These are phyloP conservation scores for Picea glauca DNA, from an alignment of 75 land plant species.

Conservation along the genomic window DNA sequence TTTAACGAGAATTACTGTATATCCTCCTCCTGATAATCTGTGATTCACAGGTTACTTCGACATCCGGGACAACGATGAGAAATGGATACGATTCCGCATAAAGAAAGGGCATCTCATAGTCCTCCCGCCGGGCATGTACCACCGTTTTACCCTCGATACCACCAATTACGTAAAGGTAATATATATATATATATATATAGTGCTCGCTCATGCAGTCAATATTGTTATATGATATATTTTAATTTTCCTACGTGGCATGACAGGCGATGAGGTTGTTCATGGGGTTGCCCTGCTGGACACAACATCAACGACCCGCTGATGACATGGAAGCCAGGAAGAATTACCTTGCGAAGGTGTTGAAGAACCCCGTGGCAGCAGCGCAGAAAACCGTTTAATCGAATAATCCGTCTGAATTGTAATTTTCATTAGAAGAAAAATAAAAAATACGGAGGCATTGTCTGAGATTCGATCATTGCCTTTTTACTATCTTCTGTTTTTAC, in stretches of 20 bases:
- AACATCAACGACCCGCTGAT: conserved; percentile 15
- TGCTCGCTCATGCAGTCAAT: too few species aligned
- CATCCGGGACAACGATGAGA: conserved; percentile 26
- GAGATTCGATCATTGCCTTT: too few species aligned
- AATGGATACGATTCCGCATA: conserved; percentile 35
- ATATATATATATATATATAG: too few species aligned
- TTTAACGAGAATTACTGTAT: too few species aligned
- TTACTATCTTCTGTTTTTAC: too few species aligned
- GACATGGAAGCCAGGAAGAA: conserved; percentile 14
- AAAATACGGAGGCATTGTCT: too few species aligned
- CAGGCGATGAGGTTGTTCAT: conserved; percentile 13
- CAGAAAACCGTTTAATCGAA: too few species aligned
- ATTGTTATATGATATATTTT: not conserved
- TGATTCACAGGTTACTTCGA: conserved; percentile 29
- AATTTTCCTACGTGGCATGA: not conserved
- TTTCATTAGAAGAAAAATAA: too few species aligned
- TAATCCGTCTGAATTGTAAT: too few species aligned
- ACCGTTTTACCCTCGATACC: conserved; percentile 33
- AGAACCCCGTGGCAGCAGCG: too few species aligned
- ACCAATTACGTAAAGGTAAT: conserved; percentile 25
- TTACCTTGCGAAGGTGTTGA: too few species aligned
- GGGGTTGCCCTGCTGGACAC: conserved; percentile 12
- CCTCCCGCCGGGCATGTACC: conserved; percentile 42
- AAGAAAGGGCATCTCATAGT: conserved; percentile 30
- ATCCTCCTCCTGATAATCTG: not conserved